phyloP scores from a whole-genome alignment of 176 grass and related monocot genomes.

The Paspalum vaginatum region DNA sequence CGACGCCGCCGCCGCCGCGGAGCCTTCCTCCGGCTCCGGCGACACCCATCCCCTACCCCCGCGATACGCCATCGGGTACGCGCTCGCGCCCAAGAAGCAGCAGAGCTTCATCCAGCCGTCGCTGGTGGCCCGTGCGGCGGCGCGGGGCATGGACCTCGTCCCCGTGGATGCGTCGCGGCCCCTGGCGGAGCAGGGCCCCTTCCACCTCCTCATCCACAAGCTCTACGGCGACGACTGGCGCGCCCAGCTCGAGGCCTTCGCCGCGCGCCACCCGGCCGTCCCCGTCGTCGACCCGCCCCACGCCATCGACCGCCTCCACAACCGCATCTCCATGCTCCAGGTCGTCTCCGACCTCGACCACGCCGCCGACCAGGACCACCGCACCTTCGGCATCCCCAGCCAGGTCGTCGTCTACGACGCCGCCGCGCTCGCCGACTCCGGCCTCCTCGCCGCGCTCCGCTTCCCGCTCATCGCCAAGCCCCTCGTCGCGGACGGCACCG shows the following conservation, averaged over 20 bases:
- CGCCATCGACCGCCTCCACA: constrained; percentile 91
- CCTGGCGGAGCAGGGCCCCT: constrained; percentile 82
- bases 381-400: constrained; percentile 87
- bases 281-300: constrained; percentile 67
- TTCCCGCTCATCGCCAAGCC: constrained; percentile 97
- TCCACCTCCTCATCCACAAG: constrained; percentile 90
- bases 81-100: constrained; percentile 81
- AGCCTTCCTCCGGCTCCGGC: constrained; percentile 28
- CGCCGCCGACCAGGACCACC: constrained; percentile 26
- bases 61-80: constrained; percentile 71
- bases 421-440: constrained; percentile 67
- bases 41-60: not conserved
- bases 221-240: constrained; percentile 72
- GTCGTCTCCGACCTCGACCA: constrained; percentile 80
- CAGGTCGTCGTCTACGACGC: constrained; percentile 85
- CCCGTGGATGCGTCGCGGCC: constrained; percentile 55
- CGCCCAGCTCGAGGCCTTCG: constrained; percentile 69
- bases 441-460: constrained; percentile 64
- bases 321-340: constrained; percentile 98
- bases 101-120: constrained; percentile 88
- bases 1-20: constrained; percentile 46
- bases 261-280: constrained; percentile 52
- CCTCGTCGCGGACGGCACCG: constrained; percentile 75
- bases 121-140: constrained; percentile 48
- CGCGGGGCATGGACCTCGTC: constrained; percentile 72